A percentile compares a stretch with the other conserved stretches of the same genome.
These are phyloP conservation scores for Arthrobotrys entomopaga DNA, from an alignment of 2,329 filamentous ascomycete species.

Conservation along the genomic window DNA sequence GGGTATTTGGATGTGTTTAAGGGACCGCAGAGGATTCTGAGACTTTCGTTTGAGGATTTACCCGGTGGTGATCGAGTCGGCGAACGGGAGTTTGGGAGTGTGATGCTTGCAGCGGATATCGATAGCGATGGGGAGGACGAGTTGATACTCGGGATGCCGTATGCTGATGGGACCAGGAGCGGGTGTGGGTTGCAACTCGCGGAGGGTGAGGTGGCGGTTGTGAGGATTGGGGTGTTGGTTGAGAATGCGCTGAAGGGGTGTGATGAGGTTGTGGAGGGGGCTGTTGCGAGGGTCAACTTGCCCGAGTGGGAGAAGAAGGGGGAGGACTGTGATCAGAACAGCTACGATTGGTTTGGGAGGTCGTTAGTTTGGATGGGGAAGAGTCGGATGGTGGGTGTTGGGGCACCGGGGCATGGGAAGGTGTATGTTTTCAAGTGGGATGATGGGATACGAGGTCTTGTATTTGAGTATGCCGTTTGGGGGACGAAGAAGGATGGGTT, in stretches of 20 bases:
- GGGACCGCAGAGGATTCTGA: constrained; percentile 29
- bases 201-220: constrained; percentile 56
- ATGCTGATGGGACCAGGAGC: constrained; percentile 21
- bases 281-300: constrained; percentile 13
- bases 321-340: constrained; percentile 22
- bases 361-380: constrained; percentile 32
- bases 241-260: constrained; percentile 33
- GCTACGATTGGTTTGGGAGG: constrained; percentile 57
- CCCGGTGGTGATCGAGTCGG: constrained; percentile 33
- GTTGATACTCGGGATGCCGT: constrained; percentile 42
- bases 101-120: constrained; percentile 55
- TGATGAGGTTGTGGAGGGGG: constrained; percentile 26
- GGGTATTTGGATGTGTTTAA: constrained; percentile 45
- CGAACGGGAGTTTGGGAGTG: constrained; percentile 56
- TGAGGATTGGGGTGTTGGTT: constrained; percentile 28
- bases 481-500: constrained; percentile 38
- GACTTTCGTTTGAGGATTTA: constrained; percentile 37
- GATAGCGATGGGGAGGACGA: constrained; percentile 53
- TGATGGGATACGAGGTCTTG: not conserved
- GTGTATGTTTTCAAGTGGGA: constrained; percentile 55
- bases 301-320: constrained; percentile 19
- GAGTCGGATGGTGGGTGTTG: constrained; percentile 48
- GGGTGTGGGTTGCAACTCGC: constrained; percentile 54
- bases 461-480: constrained; percentile 29
- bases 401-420: constrained; percentile 54